Evolutionary conservation across 2,329 filamentous ascomycete genomes (phyloP).

Genomic region (Ophiosphaerella herpotricha): DNA sequence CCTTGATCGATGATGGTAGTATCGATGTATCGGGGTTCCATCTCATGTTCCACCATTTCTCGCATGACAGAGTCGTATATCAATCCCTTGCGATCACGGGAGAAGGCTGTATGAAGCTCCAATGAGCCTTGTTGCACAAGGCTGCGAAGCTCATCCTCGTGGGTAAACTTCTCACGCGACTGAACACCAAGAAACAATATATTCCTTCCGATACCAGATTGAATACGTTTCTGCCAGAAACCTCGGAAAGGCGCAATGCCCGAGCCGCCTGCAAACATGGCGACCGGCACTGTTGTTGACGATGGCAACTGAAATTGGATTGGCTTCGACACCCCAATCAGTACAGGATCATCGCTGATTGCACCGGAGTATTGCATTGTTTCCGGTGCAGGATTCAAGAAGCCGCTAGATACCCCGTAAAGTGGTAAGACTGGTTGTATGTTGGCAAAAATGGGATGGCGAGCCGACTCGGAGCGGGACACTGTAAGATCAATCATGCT

Average conservation of each 20-base stretch:
- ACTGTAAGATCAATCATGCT: constrained; percentile 57
- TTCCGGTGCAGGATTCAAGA: constrained; percentile 53
- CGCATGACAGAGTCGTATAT: constrained; percentile 47
- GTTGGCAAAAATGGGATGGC: constrained; percentile 41
- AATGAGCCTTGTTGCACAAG: constrained; percentile 54
- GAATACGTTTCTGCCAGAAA: constrained; percentile 58
- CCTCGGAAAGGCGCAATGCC: constrained; percentile 60
- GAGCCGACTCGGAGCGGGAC: constrained; percentile 51
- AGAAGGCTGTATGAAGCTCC: constrained; percentile 60
- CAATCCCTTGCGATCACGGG: constrained; percentile 55
- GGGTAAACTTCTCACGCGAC: constrained; percentile 58
- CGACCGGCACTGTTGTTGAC: constrained; percentile 55
- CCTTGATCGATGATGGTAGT: constrained; percentile 57
- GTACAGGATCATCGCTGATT: constrained; percentile 51
- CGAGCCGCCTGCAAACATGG: constrained; percentile 60
- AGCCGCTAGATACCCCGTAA: constrained; percentile 57
- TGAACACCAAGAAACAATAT: constrained; percentile 60
- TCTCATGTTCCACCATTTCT: constrained; percentile 56
- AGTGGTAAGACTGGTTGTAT: constrained; percentile 46
- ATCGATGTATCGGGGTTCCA: constrained; percentile 59
- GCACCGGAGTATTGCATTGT: constrained; percentile 37
- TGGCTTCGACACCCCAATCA: constrained; percentile 58
- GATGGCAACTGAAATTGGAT: constrained; percentile 58
- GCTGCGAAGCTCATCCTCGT: constrained; percentile 55
- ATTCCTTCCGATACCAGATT: constrained; percentile 51